phyloP scores from a whole-genome alignment of 2,329 filamentous ascomycete species.

The Aspergillus hortae region DNA sequence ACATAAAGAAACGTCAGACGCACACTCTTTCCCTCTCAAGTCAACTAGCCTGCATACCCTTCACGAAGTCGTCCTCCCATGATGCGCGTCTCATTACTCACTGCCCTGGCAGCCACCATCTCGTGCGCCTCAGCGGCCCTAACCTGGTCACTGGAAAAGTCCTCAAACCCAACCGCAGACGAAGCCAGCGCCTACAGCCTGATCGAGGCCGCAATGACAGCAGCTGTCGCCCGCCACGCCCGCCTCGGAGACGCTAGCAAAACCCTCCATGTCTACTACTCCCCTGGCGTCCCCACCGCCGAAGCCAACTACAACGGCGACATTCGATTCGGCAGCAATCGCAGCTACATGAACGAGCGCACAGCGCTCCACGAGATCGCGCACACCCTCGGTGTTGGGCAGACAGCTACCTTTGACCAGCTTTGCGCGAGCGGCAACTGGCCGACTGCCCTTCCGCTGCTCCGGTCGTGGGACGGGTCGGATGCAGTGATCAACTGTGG shows the following conservation, averaged over 20 bases:
- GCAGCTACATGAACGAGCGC: conserved; percentile 6
- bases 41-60: not conserved
- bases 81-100: not conserved
- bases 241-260: conserved; percentile 6
- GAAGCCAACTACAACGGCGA: conserved; percentile 8
- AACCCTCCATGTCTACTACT: conserved; percentile 3
- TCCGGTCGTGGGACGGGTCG: conserved; percentile 3
- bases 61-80: not conserved
- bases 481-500: conserved; percentile 7
- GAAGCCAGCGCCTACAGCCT: conserved; percentile 2
- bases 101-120: not conserved
- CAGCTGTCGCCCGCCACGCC: conserved; percentile 5
- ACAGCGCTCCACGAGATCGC: conserved; percentile 9
- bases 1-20: not conserved
- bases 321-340: conserved; percentile 5
- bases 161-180: not conserved
- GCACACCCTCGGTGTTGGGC: conserved; percentile 9
- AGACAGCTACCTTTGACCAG: conserved; percentile 3
- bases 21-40: not conserved
- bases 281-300: conserved; percentile 7
- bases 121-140: not conserved
- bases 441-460: conserved; percentile 3
- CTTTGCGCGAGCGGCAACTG: conserved; percentile 3
- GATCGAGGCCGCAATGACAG: conserved; percentile 6
- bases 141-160: not conserved